Percentiles rank a stretch among this genome's conserved stretches.
Conservation (phyloP, 2,329 filamentous ascomycete species). For the Neurospora sp. region DNA sequence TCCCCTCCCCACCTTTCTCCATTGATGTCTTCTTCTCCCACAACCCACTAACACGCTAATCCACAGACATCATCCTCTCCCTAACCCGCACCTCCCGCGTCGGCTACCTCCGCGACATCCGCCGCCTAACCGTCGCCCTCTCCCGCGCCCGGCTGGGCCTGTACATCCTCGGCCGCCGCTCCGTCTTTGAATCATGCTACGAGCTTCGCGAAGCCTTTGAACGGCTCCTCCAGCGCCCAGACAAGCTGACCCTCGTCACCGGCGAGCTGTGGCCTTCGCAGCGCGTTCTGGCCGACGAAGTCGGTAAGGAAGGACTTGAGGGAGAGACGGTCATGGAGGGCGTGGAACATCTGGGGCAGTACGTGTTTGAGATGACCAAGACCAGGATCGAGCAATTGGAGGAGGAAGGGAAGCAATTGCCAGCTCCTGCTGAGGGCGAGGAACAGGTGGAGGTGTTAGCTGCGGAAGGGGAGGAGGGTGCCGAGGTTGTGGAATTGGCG, state of each 20-base stretch:
- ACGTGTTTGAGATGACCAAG: slow-evolving; percentile 92
- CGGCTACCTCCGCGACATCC: slow-evolving; percentile 87
- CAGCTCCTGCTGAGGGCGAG: not conserved
- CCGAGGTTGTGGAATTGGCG: slow-evolving; percentile 16
- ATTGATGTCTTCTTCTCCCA: not conserved
- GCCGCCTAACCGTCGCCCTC: slow-evolving; percentile 86
- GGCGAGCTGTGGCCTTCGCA: slow-evolving; percentile 76
- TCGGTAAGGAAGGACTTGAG: slow-evolving; percentile 34
- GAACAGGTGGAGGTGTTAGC: slow-evolving; percentile 18
- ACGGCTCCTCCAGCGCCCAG: slow-evolving; percentile 62
- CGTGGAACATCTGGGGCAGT: slow-evolving; percentile 89
- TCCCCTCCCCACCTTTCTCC: not conserved
- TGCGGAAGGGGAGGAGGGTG: slow-evolving; percentile 12
- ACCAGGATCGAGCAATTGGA: slow-evolving; percentile 42
- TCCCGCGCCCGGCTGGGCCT: slow-evolving; percentile 85
- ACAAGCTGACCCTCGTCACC: slow-evolving; percentile 71
- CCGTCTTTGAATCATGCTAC: slow-evolving; percentile 79
- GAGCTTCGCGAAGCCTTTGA: slow-evolving; percentile 85
- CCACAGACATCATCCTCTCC: slow-evolving; percentile 78
- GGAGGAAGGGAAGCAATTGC: slow-evolving; percentile 25
- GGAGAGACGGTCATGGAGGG: slow-evolving; percentile 69
- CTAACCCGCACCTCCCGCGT: slow-evolving; percentile 80
- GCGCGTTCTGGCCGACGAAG: slow-evolving; percentile 37
- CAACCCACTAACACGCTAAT: slow-evolving; percentile 6
- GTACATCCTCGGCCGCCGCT: slow-evolving; percentile 81